Conservation (phyloP, 352 stramenopile species). For the Phytopythium montanum region DNA sequence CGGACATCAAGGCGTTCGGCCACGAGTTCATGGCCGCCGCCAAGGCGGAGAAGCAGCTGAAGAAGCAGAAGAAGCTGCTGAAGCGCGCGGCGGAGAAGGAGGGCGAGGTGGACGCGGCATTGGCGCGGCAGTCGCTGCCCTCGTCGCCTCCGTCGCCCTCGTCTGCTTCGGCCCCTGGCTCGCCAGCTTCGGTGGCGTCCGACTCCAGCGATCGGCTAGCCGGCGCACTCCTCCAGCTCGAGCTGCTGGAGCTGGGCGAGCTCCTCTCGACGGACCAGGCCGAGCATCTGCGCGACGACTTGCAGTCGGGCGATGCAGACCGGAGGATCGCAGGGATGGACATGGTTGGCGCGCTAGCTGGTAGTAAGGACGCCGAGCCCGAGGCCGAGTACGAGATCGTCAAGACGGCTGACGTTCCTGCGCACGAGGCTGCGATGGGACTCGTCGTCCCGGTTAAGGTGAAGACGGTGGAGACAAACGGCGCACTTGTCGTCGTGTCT, state of each 20-base stretch:
- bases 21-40: constrained; percentile 7
- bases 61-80: constrained; percentile 2
- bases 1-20: constrained; percentile 6
- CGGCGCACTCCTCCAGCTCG: background rate
- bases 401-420: background rate
- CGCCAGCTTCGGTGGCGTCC: background rate
- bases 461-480: constrained; percentile 16
- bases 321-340: background rate
- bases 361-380: constrained; percentile 1
- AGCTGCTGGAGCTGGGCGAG: constrained; percentile 3
- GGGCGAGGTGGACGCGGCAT: background rate
- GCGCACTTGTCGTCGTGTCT: background rate
- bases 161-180: background rate
- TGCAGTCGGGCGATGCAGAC: background rate
- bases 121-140: no score
- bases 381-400: constrained; percentile 1
- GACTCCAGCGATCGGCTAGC: constrained; percentile 1
- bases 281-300: background rate
- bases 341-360: constrained; percentile 1
- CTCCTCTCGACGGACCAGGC: constrained; percentile 2
- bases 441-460: constrained; percentile 10
- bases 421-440: background rate
- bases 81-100: background rate
- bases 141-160: background rate
- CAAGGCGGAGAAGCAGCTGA: constrained; percentile 7